Base-by-base conservation (phyloP, 352 stramenopile species). In the Pythium scleroteichum region DNA sequence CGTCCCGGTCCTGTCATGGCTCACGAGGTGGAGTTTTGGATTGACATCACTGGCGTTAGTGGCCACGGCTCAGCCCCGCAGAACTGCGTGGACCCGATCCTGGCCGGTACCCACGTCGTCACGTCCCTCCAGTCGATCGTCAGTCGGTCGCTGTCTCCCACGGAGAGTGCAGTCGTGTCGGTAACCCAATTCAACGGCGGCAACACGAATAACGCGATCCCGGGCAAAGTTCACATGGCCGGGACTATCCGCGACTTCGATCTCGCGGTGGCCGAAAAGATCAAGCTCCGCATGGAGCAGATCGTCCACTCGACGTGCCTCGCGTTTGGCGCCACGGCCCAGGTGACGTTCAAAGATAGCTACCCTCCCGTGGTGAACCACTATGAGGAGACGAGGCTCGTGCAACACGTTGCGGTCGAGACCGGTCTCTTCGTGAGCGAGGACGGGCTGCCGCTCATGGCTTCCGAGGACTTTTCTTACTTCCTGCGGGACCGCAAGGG, bases 151-250 rank as follows among this genome's bases (percentile, higher is more conserved):
- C 64, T 97, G 23, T 88, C 87, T 47, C 95, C 94, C 16, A 87
- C 96, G n/a, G 91, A 98, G 48, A 94, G 75, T 39, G 96, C 89
- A 3, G 96, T 99, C 13, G 75, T 98, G 4, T 97, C 85, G 6
- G 80, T 98, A 27, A 98, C 92, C 13, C 82, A 90, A 57, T 90
- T 99, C 56, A 75, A 86, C 26, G 90, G 79, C n/a, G 96, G 95
- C 32, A 85, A 97, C 46, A 92, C 92, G 5, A 97, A 97, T 71
- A 99, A 99, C 71, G 90, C 98, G 58, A 98, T 99, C 66, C 92
- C 96, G 14, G 76, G 75, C 1, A 84, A 69, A 9, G 93, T 85
- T 5, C 78, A 78, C 5, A 68, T 99, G 13, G 78, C 74, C 14
- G 96, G 96, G 29, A 99, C 96, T 10, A 97, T 98, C 64, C 91